Base-by-base conservation (phyloP, 257 asterid species). In the Marsdenia floribunda region DNA sequence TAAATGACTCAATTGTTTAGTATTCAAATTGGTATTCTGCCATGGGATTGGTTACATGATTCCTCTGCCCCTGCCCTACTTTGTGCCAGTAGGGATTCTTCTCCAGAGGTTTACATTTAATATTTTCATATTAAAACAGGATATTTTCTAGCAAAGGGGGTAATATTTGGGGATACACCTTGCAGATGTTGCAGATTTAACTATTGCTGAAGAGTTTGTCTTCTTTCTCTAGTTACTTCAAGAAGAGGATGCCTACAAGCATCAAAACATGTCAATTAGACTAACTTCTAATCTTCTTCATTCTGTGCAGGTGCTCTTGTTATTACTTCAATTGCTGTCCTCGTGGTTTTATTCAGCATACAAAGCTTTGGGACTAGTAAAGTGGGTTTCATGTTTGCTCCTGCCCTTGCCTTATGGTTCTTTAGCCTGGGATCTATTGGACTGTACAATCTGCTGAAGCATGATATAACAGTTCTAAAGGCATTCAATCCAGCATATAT, bases 331-430 rank as follows among this genome's bases (percentile, higher is more conserved):
- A 89, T 95, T 53, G 68, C 88, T 76, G 90, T 95, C 83, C 97
- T 95, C 5, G 76, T 90, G 44, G 94, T 81, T 19, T 82, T 95
- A 75, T 95, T 95, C 82, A 91, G 93, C 90, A 91, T 95, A 81
- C 98, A 95, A 84, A 83, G 83, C 38, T 88, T 90, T 70, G 99
- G 99, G 40, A 89, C 99, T 6, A 77, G 85, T 83, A 95, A 91
- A 86, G 98, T 95, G 73, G 98, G 99, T 46, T 80, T 90, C 84
- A 75, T 85, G 33, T 92, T 95, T 55, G 97, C 98, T 81, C 99
- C 99, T 60, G 96, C 96, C 33, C 94, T 95, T 76, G 88, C 94
- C 33, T 82, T 95, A 73, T 95, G 99, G 99, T 95, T 95, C 84
- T 85, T 90, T 75, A 83, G 89, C 84, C 83, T 95, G 65, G 99